These are phyloP conservation scores for Boehmeria nivea DNA, from an alignment of 306 rosid species.

Conservation along the genomic window DNA sequence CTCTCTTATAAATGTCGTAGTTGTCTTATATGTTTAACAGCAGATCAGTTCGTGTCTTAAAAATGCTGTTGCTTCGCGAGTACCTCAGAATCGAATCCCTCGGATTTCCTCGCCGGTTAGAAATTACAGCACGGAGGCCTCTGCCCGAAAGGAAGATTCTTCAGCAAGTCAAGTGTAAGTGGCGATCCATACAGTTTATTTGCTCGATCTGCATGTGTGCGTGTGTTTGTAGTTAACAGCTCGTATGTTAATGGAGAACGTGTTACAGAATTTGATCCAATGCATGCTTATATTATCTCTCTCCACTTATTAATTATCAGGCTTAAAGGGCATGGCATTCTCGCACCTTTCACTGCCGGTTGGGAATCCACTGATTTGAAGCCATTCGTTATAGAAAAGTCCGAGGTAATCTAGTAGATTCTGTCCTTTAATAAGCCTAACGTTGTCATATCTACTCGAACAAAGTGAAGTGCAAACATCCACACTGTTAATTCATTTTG, in stretches of 20 bases:
- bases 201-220: too few species aligned
- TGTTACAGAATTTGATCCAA: slow-evolving; percentile 21
- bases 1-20: too few species aligned
- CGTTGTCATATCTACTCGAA: not conserved
- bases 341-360: slow-evolving; percentile 97
- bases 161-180: slow-evolving; percentile 40
- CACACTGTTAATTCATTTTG: not conserved
- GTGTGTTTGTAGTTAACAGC: not conserved
- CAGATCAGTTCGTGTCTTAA: too few species aligned
- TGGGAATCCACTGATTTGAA: slow-evolving; percentile 50
- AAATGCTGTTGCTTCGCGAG: too few species aligned
- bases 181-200: not conserved
- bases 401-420: slow-evolving; percentile 58
- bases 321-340: slow-evolving; percentile 81
- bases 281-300: slow-evolving; percentile 20
- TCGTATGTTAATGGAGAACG: not conserved
- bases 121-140: slow-evolving; percentile 12
- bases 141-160: slow-evolving; percentile 46
- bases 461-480: not conserved
- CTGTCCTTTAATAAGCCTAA: not conserved
- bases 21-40: too few species aligned
- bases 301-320: slow-evolving; percentile 51
- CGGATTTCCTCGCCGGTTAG: slow-evolving; percentile 40
- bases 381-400: slow-evolving; percentile 79
- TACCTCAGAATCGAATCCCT: slow-evolving; percentile 36